Evolutionary conservation across 352 stramenopile genomes (phyloP).

Genomic region (Pythium pectinolyticum): DNA sequence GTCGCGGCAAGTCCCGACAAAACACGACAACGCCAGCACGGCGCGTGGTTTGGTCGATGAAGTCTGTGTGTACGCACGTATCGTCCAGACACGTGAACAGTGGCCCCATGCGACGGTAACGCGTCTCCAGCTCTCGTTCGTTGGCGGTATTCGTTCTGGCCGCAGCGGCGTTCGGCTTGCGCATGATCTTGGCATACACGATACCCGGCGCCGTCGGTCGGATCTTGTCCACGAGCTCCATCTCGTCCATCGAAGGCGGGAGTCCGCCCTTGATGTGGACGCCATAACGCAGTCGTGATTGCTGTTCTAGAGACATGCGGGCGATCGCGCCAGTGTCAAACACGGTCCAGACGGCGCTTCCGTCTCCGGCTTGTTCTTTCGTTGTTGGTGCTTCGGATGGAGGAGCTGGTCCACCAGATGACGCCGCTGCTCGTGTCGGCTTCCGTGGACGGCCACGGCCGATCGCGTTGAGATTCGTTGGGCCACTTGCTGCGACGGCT

Average conservation of each 20-base stretch:
- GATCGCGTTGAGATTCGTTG: neutral
- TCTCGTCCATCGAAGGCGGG: slow-evolving; percentile 14
- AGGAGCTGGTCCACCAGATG: neutral
- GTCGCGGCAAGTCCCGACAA: slow-evolving; percentile 12
- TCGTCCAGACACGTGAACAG: slow-evolving; percentile 25
- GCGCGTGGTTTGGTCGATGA: slow-evolving; percentile 18
- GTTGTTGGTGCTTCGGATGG: slow-evolving; percentile 6
- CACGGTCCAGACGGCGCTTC: slow-evolving; percentile 1
- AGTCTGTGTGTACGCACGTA: slow-evolving; percentile 28
- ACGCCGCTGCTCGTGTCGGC: neutral
- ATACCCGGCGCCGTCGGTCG: neutral
- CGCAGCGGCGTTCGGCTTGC: slow-evolving; percentile 10
- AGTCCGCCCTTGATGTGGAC: slow-evolving; percentile 19
- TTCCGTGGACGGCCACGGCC: neutral
- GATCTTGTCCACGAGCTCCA: slow-evolving; percentile 12
- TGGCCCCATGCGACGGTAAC: slow-evolving; percentile 21
- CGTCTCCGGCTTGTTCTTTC: slow-evolving; percentile 7
- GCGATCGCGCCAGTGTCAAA: slow-evolving; percentile 19
- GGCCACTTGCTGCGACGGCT: neutral
- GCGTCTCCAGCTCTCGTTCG: slow-evolving; percentile 18
- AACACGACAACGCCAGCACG: slow-evolving; percentile 28
- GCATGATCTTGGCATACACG: slow-evolving; percentile 20
- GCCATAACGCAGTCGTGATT: slow-evolving; percentile 9
- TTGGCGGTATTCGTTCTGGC: neutral
- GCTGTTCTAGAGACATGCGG: slow-evolving; percentile 20